Base-by-base conservation (phyloP, 2,329 filamentous ascomycete genomes). In the Penicillium glabrum region DNA sequence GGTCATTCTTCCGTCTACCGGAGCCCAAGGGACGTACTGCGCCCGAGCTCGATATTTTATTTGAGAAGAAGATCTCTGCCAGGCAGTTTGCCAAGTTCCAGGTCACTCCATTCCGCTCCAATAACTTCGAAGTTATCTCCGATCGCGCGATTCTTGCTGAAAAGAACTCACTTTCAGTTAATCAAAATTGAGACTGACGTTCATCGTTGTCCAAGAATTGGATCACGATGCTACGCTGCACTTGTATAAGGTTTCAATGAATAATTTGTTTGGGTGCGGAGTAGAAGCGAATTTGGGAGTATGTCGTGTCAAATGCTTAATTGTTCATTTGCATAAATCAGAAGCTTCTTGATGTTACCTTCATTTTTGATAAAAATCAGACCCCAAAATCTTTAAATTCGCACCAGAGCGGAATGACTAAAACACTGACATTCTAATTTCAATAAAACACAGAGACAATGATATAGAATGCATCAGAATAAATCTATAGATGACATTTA, bases 1-100 rank as follows among this genome's bases (percentile, higher is more conserved):
- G 77, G 78, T 71, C 70, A 4, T 80, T 67, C 59, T 79, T 79
- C 62, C 67, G 77, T 16, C 62, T 79, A 1, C 78, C 78, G 1
- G 77, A 79, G 63, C 68, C 75, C 1, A 77, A 76, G 64, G 72
- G 69, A 27, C 69, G 75, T 21, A 76, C 75, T 1, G 77, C 73
- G 55, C 73, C 65, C 9, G 76, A 79, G 62, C 64, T 79, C 27
- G 76, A 79, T 61, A 46, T 59, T 29, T 46, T 80, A 39, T 80
- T 80, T 57, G 75, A 77, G 59, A 67, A 68, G 33, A 58, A 65
- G 8, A 65, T 79, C 5, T 61, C 69, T 8, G 77, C 77, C 8
- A 68, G 76, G 27, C 72, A 76, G 54, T 80, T 77, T 19, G 10
- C 35, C 35, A 39, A 39, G 5, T 39, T 39, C 8, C 8, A 39